These are phyloP conservation scores for Scedosporium apiospermum DNA, from an alignment of 2,329 filamentous ascomycete species.

Conservation along the genomic window DNA sequence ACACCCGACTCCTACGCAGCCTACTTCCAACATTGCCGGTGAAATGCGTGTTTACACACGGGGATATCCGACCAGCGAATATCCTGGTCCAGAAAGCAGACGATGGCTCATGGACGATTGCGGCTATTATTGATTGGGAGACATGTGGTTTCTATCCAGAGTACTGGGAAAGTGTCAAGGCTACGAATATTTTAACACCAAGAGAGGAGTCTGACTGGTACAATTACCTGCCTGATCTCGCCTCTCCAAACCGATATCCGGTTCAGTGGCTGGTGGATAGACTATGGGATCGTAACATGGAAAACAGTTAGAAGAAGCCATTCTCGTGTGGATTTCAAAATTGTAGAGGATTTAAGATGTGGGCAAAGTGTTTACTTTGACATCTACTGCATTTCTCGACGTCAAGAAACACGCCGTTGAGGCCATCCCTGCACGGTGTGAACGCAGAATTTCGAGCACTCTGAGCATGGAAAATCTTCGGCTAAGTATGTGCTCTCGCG, in stretches of 20 bases:
- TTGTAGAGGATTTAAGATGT: no score
- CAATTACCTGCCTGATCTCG: constrained; percentile 5
- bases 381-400: no score
- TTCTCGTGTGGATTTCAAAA: no score
- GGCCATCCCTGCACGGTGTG: no score
- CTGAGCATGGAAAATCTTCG: no score
- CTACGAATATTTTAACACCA: constrained; percentile 11
- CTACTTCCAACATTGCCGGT: not conserved
- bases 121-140: constrained; percentile 12
- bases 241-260: not conserved
- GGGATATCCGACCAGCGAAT: constrained; percentile 8
- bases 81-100: not conserved
- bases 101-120: constrained; percentile 8
- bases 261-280: not conserved
- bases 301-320: not conserved
- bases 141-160: constrained; percentile 12
- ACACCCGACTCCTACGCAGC: constrained; percentile 7
- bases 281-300: not conserved
- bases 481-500: no score
- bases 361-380: no score
- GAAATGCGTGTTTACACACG: constrained; percentile 10
- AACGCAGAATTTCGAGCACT: no score
- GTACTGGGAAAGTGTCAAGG: constrained; percentile 13
- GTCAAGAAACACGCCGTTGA: no score
- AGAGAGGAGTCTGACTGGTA: constrained; percentile 9